Percentiles rank a stretch among this genome's conserved stretches.
Evolutionary conservation across 2,329 filamentous ascomycete genomes (phyloP).

Genomic region (Penicillium aurantiogriseum): DNA sequence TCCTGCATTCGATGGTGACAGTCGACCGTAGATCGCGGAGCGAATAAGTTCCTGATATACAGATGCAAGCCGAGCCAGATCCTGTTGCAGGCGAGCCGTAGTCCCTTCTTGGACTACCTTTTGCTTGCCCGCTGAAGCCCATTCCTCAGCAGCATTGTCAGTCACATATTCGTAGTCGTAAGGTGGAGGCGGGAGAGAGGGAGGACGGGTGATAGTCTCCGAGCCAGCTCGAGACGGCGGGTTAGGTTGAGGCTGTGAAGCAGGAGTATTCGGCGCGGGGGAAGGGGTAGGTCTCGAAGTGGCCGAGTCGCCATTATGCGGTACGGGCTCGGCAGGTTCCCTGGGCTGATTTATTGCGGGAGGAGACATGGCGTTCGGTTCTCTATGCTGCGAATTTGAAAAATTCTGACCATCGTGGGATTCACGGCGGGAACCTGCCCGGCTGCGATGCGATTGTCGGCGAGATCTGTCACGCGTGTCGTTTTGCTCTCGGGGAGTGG

Average conservation of each 20-base stretch:
- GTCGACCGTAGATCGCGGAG: slow-evolving; percentile 66
- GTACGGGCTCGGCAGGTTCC: slow-evolving; percentile 30
- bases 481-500: slow-evolving; percentile 35
- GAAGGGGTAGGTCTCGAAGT: slow-evolving; percentile 19
- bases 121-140: slow-evolving; percentile 66
- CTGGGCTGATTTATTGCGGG: slow-evolving; percentile 29
- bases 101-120: slow-evolving; percentile 65
- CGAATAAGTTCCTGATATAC: slow-evolving; percentile 84
- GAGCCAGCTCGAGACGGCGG: slow-evolving; percentile 21
- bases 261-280: slow-evolving; percentile 21
- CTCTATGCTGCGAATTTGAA: slow-evolving; percentile 26
- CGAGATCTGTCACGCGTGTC: slow-evolving; percentile 42
- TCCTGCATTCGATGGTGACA: slow-evolving; percentile 69
- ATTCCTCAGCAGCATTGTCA: slow-evolving; percentile 63
- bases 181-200: slow-evolving; percentile 28
- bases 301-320: slow-evolving; percentile 29
- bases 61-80: slow-evolving; percentile 65
- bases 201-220: slow-evolving; percentile 18
- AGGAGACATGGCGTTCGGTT: slow-evolving; percentile 32
- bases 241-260: slow-evolving; percentile 20
- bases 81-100: slow-evolving; percentile 64
- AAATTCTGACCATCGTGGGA: slow-evolving; percentile 39
- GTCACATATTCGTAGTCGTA: slow-evolving; percentile 78
- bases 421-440: slow-evolving; percentile 34
- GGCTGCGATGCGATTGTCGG: slow-evolving; percentile 40